These are phyloP conservation scores for Septoria petroselini DNA, from an alignment of 2,329 filamentous ascomycete species.

Conservation along the genomic window DNA sequence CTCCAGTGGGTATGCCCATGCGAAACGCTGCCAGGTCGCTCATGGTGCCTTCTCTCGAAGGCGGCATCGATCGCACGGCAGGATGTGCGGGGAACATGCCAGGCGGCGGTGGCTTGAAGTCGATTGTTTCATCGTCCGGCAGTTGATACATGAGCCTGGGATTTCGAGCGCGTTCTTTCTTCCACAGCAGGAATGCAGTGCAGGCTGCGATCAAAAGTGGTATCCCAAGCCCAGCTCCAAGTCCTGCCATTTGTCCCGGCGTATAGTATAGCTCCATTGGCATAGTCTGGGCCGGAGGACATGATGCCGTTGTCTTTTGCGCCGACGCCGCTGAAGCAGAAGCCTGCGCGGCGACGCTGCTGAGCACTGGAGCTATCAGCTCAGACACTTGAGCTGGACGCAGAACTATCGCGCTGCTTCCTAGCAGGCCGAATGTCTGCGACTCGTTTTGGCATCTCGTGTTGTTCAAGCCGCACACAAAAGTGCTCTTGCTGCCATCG, in stretches of 20 bases:
- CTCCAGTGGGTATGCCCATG: not conserved
- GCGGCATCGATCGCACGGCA: slow-evolving; percentile 14
- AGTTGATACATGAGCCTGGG: slow-evolving; percentile 37
- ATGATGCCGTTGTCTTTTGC: slow-evolving; percentile 1
- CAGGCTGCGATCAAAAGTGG: slow-evolving; percentile 32
- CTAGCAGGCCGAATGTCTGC: slow-evolving; percentile 31
- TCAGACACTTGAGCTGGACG: slow-evolving; percentile 33
- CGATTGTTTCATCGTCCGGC: slow-evolving; percentile 31
- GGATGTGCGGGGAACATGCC: slow-evolving; percentile 7
- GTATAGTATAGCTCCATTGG: slow-evolving; percentile 21
- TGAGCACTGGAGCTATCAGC: slow-evolving; percentile 26
- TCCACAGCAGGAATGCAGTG: slow-evolving; percentile 25
- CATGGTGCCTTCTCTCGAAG: not conserved
- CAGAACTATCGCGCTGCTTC: slow-evolving; percentile 29
- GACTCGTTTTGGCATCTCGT: slow-evolving; percentile 26
- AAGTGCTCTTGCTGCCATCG: slow-evolving; percentile 27
- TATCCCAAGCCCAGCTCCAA: slow-evolving; percentile 32
- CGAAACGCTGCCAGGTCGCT: slow-evolving; percentile 9
- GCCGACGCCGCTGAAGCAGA: slow-evolving; percentile 7
- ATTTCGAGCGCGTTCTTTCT: slow-evolving; percentile 23
- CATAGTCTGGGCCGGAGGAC: not conserved
- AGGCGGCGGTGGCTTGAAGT: slow-evolving; percentile 24
- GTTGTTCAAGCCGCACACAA: slow-evolving; percentile 34
- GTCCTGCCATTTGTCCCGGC: slow-evolving; percentile 30
- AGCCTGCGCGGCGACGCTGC: slow-evolving; percentile 17